Conservation (phyloP, 345 rosid genomes). For the Dovyalis caffra region DNA sequence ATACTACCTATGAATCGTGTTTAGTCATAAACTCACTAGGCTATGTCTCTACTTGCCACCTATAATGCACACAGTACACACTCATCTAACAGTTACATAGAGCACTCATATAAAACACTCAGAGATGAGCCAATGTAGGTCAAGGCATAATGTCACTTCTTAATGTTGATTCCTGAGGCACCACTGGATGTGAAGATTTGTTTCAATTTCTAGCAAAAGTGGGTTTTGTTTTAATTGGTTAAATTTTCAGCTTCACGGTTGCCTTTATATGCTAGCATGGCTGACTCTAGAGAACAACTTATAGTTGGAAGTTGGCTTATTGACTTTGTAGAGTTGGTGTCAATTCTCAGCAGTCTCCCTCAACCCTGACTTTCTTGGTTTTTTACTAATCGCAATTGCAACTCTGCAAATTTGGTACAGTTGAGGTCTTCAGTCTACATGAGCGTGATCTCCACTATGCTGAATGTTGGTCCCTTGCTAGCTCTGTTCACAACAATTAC, state of each 20-base stretch:
- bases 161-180: background rate
- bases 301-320: too few relatives aligned
- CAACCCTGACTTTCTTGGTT: background rate
- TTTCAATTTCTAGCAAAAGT: background rate
- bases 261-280: background rate
- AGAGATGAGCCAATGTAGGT: background rate
- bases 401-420: background rate
- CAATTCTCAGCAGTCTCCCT: background rate
- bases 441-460: background rate
- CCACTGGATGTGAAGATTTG: background rate
- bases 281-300: background rate
- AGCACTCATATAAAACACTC: background rate
- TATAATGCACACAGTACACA: background rate
- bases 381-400: background rate
- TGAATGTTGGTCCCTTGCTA: background rate
- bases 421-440: background rate
- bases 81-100: background rate
- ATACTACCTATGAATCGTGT: background rate
- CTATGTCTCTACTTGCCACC: background rate
- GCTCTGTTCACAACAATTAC: background rate
- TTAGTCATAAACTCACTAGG: background rate
- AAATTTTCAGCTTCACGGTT: background rate
- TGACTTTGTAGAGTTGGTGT: background rate
- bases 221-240: background rate
- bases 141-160: background rate